Percentiles rank a stretch among this genome's conserved stretches.
phyloP scores from a whole-genome alignment of 2,329 filamentous ascomycete species.

The Aspergillus alliaceus region DNA sequence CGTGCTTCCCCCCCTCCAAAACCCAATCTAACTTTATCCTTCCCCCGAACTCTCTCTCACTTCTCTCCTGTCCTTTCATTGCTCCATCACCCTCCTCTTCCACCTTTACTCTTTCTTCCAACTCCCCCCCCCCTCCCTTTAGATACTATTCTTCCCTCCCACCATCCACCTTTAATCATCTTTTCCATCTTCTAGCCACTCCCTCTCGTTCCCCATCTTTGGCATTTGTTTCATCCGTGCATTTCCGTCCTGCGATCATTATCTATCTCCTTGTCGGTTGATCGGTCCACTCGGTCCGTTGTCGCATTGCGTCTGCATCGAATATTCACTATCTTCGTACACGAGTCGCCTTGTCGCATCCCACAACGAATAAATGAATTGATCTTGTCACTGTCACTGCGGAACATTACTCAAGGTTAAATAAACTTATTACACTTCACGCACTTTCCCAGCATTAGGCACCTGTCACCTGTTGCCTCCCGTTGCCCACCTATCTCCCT shows the following conservation, averaged over 20 bases:
- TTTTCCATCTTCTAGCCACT: constrained; percentile 7
- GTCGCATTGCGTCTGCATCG: constrained; percentile 16
- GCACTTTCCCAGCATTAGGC: not conserved
- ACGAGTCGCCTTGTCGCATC: constrained; percentile 11
- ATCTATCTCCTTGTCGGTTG: constrained; percentile 9
- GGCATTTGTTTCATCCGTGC: constrained; percentile 5
- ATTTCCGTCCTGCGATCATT: constrained; percentile 7
- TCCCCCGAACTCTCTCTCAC: constrained; percentile 13
- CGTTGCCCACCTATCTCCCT: constrained; percentile 16
- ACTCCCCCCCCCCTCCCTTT: constrained; percentile 13
- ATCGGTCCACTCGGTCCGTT: constrained; percentile 21
- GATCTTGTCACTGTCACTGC: constrained; percentile 8
- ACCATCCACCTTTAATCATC: constrained; percentile 10
- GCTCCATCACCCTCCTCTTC: constrained; percentile 13
- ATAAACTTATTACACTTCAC: not conserved
- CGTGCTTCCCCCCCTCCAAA: constrained; percentile 12
- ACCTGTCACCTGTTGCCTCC: constrained; percentile 13
- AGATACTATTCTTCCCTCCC: constrained; percentile 2
- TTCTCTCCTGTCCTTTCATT: constrained; percentile 13
- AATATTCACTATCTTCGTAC: constrained; percentile 8
- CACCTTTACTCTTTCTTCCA: constrained; percentile 5
- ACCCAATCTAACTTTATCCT: constrained; percentile 17
- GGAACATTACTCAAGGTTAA: not conserved
- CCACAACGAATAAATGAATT: constrained; percentile 4
- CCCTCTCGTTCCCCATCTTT: not conserved